Percentiles rank a stretch among this genome's conserved stretches.
Conservation (phyloP, 306 rosid genomes). For the Alnus glutinosa region DNA sequence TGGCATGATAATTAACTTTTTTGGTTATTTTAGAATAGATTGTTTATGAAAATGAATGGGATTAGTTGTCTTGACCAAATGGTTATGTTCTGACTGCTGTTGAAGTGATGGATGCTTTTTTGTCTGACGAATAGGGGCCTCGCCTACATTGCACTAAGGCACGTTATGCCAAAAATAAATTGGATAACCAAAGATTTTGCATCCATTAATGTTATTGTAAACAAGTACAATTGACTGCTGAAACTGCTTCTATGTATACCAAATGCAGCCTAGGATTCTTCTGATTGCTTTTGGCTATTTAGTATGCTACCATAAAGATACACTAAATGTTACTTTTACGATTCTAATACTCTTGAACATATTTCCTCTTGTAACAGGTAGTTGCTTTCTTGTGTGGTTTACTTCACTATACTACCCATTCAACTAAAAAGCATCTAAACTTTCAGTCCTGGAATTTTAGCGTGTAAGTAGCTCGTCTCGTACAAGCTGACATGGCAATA, state of each 20-base stretch:
- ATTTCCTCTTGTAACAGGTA: conserved; percentile 46
- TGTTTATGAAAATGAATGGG: not conserved
- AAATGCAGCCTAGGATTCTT: not conserved
- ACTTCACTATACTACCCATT: conserved; percentile 61
- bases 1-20: not conserved
- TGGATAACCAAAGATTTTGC: conserved; percentile 4
- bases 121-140: conserved; percentile 6
- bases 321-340: not conserved
- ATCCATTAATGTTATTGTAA: not conserved
- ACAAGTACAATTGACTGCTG: not conserved
- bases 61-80: not conserved
- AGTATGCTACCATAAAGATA: not conserved
- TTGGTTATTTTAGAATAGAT: not conserved
- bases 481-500: not conserved
- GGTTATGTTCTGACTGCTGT: not conserved
- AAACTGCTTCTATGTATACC: not conserved
- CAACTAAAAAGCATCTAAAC: conserved; percentile 59
- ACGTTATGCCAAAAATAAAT: not conserved
- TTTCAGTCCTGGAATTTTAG: conserved; percentile 89
- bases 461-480: conserved; percentile 50
- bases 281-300: conserved; percentile 12
- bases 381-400: conserved; percentile 87
- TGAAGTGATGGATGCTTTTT: not conserved
- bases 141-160: not conserved
- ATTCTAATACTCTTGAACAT: conserved; percentile 16